Evolutionary conservation across 2,329 filamentous ascomycete species (phyloP), one percentile per base, ranked within the genome.

Genomic region (Colletotrichum liriopes): DNA sequence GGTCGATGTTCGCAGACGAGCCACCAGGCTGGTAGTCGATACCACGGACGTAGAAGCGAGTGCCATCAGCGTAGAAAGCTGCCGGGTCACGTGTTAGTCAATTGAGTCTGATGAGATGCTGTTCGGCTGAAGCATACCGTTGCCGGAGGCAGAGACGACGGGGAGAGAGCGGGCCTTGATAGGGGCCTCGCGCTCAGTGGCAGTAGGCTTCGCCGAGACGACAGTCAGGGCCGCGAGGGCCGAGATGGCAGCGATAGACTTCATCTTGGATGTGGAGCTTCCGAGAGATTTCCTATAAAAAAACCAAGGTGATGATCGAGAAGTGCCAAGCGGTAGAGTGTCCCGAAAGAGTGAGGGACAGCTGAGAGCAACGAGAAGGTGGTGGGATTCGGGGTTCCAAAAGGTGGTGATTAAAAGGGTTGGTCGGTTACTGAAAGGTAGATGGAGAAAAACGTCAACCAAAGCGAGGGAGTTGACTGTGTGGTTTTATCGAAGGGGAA

Each of bases 1-100:
- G 94, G 80, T 98, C 95, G n/a, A 77, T 64, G 76, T 86, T 85
- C 73, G 81, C 82, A 3, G 88, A 86, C 37, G 88, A 87, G 74
- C 89, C 89, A 73, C 88, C 89, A n/a, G 89, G 89, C 80, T 91
- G 89, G 81, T 91, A 91, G 82, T 90, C 89, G 59, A 91, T 86
- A 74, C 89, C 89, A 37, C 89, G 88, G 71, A 91, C 77, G 76
- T 89, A 90, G 83, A 91, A 91, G 72, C 89, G 87, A 9, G 84
- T 79, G 67, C 83, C 82, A 74, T 83, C 86, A 52, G 84, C 76
- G 82, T 84, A 91, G 84, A 91, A 90, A 63, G 89, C 89, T 90
- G n/a, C n/a, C 29, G 52, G 26, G 26, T 37, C 9, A 16, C 18
- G 54, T 72, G 70, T 79, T 41, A 80, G 75, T 66, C 54, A 64